A percentile compares a stretch with the other conserved stretches of the same genome.
Evolutionary conservation across 768 basidiomycete species (phyloP).

Genomic region (Tulasnella sp.): DNA sequence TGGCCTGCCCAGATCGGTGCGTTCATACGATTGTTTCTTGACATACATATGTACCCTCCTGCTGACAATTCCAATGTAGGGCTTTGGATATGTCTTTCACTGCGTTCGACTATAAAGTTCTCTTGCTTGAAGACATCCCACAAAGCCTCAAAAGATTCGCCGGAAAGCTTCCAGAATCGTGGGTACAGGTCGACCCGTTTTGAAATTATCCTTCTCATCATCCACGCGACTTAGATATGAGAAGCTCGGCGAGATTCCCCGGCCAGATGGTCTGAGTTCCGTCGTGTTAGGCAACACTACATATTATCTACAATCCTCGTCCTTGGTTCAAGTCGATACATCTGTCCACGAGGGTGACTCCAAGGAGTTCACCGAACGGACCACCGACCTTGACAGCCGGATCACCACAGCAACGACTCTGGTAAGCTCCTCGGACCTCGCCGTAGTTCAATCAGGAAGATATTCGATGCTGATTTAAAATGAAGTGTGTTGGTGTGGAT

Average conservation of each 20-base stretch:
- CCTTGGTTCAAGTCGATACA: not conserved
- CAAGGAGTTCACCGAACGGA: not conserved
- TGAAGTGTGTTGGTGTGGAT: not conserved
- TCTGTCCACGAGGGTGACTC: not conserved
- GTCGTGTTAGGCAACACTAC: not conserved
- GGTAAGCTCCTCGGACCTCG: not conserved
- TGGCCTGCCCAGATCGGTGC: slow-evolving; percentile 15
- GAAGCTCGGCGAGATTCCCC: not conserved
- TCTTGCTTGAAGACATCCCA: not conserved
- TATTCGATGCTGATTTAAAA: not conserved
- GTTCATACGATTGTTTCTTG: not conserved
- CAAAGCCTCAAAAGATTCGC: slow-evolving; percentile 1
- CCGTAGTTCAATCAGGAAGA: not conserved
- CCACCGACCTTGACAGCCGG: slow-evolving; percentile 10
- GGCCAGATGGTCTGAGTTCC: not conserved
- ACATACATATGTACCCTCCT: not conserved
- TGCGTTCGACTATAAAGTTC: slow-evolving; percentile 13
- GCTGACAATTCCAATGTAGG: not conserved
- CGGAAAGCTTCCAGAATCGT: not conserved
- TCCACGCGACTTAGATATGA: not conserved
- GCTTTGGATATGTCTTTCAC: slow-evolving; percentile 14
- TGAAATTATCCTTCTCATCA: too few relatives aligned
- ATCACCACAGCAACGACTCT: not conserved
- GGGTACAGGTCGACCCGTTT: not conserved
- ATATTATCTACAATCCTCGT: slow-evolving; percentile 7